These are phyloP conservation scores for Emiliania huxleyi DNA, from an alignment of 78 protist genomes.

Conservation along the genomic window DNA sequence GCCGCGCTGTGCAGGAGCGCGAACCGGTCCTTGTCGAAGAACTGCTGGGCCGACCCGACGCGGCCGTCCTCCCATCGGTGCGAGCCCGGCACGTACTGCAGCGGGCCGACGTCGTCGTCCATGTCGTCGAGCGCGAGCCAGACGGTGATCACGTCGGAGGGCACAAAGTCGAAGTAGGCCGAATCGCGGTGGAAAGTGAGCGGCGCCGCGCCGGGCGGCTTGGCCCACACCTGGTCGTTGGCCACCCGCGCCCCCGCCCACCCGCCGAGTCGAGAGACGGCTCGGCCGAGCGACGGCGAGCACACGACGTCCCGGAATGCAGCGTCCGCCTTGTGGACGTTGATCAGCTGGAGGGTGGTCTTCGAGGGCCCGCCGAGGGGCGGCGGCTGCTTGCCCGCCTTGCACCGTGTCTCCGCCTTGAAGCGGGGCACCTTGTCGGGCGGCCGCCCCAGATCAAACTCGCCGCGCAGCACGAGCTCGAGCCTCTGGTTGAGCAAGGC, in stretches of 20 bases:
- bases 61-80: constrained; percentile 18
- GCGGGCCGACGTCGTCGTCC: not conserved
- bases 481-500: not conserved
- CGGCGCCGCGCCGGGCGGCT: constrained; percentile 28
- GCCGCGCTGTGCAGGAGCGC: constrained; percentile 21
- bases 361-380: too few relatives aligned
- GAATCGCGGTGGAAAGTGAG: constrained; percentile 25
- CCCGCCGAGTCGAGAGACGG: not conserved
- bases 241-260: constrained; percentile 19
- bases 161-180: constrained; percentile 9
- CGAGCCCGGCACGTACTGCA: constrained; percentile 24
- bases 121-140: constrained; percentile 24
- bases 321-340: not conserved
- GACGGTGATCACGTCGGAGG: constrained; percentile 17
- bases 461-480: not conserved
- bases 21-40: not conserved
- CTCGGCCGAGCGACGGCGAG: not conserved
- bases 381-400: too few relatives aligned
- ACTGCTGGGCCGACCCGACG: not conserved
- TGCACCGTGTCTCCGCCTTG: not conserved
- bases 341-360: not conserved
- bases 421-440: not conserved
- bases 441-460: not conserved
- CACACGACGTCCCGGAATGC: not conserved
- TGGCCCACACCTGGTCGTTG: constrained; percentile 34